A percentile compares a stretch with the other conserved stretches of the same genome.
These are phyloP conservation scores for Penicillium flavigenum DNA, from an alignment of 495 filamentous ascomycete species.

Conservation along the genomic window DNA sequence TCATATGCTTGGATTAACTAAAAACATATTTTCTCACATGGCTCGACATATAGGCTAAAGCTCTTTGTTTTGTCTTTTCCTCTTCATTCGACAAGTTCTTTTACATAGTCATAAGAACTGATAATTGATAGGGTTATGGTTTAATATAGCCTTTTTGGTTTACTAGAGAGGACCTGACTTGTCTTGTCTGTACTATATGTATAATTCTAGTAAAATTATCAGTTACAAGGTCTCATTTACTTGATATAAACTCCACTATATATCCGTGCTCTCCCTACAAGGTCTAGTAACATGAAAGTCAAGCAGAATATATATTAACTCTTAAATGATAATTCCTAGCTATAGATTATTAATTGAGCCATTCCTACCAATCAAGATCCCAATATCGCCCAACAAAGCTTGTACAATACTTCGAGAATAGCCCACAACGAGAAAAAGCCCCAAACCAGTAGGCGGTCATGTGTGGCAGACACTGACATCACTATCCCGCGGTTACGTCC, in stretches of 20 bases:
- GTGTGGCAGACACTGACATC: slow-evolving; percentile 33
- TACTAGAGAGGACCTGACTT: neutral
- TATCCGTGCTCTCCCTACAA: neutral
- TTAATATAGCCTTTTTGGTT: no score
- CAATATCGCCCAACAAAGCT: neutral
- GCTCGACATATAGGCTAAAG: neutral
- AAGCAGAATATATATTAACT: neutral
- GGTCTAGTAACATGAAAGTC: neutral
- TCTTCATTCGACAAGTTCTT: neutral
- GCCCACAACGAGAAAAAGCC: neutral
- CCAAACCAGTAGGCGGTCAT: slow-evolving; percentile 26
- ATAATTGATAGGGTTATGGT: no score
- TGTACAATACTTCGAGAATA: neutral
- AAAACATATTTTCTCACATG: neutral
- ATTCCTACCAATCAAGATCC: neutral
- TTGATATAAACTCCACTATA: neutral
- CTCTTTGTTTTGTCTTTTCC: neutral
- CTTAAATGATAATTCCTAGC: neutral
- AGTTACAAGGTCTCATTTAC: neutral
- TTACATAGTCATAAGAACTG: no score
- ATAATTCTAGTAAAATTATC: neutral
- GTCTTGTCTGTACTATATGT: neutral
- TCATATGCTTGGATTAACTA: neutral
- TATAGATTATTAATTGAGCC: neutral
- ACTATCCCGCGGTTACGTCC: slow-evolving; percentile 17